Percentiles rank a stretch among this genome's conserved stretches.
Conservation (phyloP, 208 protist genomes). For the Histomonas meleagridis region DNA sequence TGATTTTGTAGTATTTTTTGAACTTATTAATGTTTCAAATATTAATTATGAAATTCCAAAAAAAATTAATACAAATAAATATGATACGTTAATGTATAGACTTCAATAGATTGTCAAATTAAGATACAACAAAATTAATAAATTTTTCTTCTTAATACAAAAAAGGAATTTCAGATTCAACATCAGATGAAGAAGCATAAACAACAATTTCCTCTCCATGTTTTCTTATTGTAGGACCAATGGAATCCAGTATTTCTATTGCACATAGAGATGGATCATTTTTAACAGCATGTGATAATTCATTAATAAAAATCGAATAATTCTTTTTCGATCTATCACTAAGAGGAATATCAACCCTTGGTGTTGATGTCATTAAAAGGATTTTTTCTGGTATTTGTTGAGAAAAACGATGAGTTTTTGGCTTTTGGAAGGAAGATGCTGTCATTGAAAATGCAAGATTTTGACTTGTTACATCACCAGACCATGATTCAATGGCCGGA, state of each 20-base stretch:
- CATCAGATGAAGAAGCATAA: constrained; percentile 14
- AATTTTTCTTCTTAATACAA: too few relatives aligned
- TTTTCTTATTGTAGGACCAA: not conserved
- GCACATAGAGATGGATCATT: not conserved
- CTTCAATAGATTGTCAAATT: too few relatives aligned
- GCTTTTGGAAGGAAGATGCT: not conserved
- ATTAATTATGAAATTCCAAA: too few relatives aligned
- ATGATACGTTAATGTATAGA: too few relatives aligned
- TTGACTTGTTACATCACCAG: not conserved
- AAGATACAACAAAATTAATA: too few relatives aligned
- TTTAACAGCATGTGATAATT: not conserved
- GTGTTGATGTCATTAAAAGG: not conserved
- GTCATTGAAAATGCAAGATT: not conserved
- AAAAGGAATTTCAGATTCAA: too few relatives aligned
- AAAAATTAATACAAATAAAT: too few relatives aligned
- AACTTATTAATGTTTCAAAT: too few relatives aligned
- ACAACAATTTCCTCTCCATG: not conserved
- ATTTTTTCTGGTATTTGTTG: not conserved
- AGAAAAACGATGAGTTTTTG: not conserved
- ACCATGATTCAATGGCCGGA: not conserved
- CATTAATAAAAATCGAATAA: not conserved
- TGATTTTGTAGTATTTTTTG: too few relatives aligned
- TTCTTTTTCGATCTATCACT: not conserved
- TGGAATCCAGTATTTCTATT: not conserved
- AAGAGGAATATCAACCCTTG: not conserved